Evolutionary conservation across 2,329 filamentous ascomycete species (phyloP).

Genomic region (Calycina marina): DNA sequence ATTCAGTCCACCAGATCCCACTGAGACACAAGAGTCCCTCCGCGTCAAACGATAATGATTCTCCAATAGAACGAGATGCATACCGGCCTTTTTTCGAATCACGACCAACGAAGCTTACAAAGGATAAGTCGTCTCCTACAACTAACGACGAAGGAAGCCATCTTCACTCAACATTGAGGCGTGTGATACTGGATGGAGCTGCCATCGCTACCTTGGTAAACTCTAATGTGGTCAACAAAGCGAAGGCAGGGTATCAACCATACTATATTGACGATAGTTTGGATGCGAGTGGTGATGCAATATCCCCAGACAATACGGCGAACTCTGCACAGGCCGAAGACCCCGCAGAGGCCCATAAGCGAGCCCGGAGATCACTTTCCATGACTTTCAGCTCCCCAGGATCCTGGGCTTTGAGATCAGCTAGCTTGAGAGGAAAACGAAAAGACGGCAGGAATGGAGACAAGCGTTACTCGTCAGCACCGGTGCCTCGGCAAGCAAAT

Average conservation of each 20-base stretch:
- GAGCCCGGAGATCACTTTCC: constrained; percentile 38
- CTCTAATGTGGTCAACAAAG: constrained; percentile 15
- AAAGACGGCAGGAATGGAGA: constrained; percentile 28
- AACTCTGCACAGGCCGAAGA: too few species aligned
- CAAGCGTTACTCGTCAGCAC: constrained; percentile 40
- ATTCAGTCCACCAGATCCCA: constrained; percentile 8
- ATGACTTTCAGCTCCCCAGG: constrained; percentile 43
- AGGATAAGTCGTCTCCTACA: constrained; percentile 17
- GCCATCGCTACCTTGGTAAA: constrained; percentile 20
- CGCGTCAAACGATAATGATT: constrained; percentile 5
- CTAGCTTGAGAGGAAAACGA: constrained; percentile 43
- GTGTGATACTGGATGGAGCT: constrained; percentile 18
- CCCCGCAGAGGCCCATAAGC: constrained; percentile 28
- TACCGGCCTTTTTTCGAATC: constrained; percentile 22
- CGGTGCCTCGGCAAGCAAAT: constrained; percentile 21
- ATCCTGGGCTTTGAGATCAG: constrained; percentile 40
- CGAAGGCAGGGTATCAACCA: constrained; percentile 4
- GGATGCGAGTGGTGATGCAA: too few species aligned
- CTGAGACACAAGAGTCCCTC: constrained; percentile 4
- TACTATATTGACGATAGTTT: constrained; percentile 16
- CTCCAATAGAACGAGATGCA: constrained; percentile 10
- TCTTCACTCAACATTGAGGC: constrained; percentile 17
- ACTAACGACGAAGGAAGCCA: constrained; percentile 14
- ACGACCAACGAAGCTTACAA: constrained; percentile 18
- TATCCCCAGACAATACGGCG: too few species aligned